Evolutionary conservation across 2,329 filamentous ascomycete genomes (phyloP).

Genomic region (Fusarium phyllophilum): DNA sequence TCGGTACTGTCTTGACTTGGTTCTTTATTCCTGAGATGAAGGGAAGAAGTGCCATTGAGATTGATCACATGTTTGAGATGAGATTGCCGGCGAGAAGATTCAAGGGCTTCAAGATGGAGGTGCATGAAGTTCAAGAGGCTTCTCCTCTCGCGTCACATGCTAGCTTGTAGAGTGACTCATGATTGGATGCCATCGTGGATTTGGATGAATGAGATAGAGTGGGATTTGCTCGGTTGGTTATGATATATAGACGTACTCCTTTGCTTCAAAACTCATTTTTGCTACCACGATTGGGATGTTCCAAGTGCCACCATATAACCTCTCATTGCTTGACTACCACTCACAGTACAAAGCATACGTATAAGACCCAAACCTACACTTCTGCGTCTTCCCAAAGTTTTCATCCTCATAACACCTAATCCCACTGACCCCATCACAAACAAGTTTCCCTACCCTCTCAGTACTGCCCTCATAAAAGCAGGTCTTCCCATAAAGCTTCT

Average conservation of each 20-base stretch:
- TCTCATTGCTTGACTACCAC: not conserved
- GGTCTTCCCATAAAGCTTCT: not conserved
- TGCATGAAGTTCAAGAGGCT: constrained; percentile 12
- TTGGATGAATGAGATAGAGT: not conserved
- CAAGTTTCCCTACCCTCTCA: not conserved
- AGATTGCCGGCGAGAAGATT: constrained; percentile 25
- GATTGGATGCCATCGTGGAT: rapidly evolving
- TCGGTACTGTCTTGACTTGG: constrained; percentile 37
- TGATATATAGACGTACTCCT: not conserved
- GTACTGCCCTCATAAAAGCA: not conserved
- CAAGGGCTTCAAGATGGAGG: constrained; percentile 13
- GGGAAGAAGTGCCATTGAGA: constrained; percentile 34
- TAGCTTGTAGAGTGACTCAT: not conserved
- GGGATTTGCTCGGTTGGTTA: not conserved
- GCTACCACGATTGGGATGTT: rapidly evolving
- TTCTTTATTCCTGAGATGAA: constrained; percentile 39
- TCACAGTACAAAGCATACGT: not conserved
- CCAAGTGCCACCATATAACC: rapidly evolving
- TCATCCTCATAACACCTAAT: constrained; percentile 1
- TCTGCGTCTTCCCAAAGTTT: not conserved
- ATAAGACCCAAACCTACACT: not conserved
- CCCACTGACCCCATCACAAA: constrained; percentile 1
- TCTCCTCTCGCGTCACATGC: constrained; percentile 1
- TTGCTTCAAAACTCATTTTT: too few species aligned
- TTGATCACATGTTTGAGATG: constrained; percentile 39